These are phyloP conservation scores for Scytalidium sp. DNA, from an alignment of 2,329 filamentous ascomycete species.

Conservation along the genomic window DNA sequence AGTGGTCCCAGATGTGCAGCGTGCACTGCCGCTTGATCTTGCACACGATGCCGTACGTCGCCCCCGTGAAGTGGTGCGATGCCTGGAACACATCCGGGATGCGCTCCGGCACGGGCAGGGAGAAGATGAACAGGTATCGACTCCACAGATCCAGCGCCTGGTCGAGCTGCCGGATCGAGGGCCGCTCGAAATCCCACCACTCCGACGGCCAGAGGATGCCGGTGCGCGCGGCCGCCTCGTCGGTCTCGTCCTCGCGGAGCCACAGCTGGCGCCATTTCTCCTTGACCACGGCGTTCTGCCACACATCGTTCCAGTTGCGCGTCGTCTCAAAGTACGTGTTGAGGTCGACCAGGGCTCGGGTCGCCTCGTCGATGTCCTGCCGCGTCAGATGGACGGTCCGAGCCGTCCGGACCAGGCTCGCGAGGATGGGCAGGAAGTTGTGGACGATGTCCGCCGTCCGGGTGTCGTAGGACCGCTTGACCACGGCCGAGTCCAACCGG, in stretches of 20 bases:
- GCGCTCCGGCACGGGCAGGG: slow-evolving; percentile 51
- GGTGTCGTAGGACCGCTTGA: slow-evolving; percentile 35
- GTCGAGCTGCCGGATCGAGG: slow-evolving; percentile 29
- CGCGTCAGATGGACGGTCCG: slow-evolving; percentile 37
- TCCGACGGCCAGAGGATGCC: slow-evolving; percentile 22
- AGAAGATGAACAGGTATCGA: slow-evolving; percentile 52
- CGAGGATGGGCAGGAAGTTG: slow-evolving; percentile 44
- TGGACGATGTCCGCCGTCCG: slow-evolving; percentile 37
- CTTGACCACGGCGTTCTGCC: slow-evolving; percentile 41
- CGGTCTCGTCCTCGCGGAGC: slow-evolving; percentile 41
- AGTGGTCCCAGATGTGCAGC: slow-evolving; percentile 57
- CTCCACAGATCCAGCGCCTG: slow-evolving; percentile 30
- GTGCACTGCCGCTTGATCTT: slow-evolving; percentile 53
- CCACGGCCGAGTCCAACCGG: slow-evolving; percentile 46
- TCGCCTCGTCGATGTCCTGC: slow-evolving; percentile 40
- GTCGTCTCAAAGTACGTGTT: slow-evolving; percentile 47
- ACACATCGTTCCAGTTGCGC: too few relatives aligned
- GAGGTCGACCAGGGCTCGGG: slow-evolving; percentile 41
- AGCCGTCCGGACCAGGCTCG: slow-evolving; percentile 41
- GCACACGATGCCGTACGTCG: slow-evolving; percentile 53
- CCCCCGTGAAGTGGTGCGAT: slow-evolving; percentile 54
- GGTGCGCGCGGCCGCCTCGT: too few relatives aligned
- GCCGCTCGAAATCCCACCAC: slow-evolving; percentile 30
- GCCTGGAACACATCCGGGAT: slow-evolving; percentile 54
- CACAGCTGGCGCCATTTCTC: slow-evolving; percentile 44